Conservation (phyloP, 1,284 basidiomycete genomes). For the Apiotrichum domesticum region DNA sequence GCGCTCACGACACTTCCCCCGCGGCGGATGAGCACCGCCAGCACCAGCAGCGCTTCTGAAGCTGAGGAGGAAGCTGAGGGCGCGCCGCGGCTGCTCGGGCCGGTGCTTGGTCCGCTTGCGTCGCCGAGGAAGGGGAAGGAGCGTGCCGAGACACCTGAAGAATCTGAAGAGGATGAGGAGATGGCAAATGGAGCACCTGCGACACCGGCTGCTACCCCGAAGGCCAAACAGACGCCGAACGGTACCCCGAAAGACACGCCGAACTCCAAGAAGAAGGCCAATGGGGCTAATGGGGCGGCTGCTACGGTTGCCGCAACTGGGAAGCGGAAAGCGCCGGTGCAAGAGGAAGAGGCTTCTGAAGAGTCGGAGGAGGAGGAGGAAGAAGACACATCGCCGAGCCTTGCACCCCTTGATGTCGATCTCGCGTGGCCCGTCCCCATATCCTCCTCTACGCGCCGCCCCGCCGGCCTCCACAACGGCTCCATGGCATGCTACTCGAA, state of each 20-base stretch:
- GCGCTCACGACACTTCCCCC: not conserved
- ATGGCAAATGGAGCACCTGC: not conserved
- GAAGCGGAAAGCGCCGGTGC: not conserved
- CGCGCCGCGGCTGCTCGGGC: not conserved
- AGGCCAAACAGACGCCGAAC: not conserved
- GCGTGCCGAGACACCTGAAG: not conserved
- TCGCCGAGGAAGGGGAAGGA: conserved; percentile 16
- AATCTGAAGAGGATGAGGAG: not conserved
- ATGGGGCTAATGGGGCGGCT: not conserved
- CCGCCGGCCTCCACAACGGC: conserved; percentile 71
- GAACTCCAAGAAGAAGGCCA: conserved; percentile 1
- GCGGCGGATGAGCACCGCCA: not conserved
- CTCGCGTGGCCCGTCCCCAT: conserved; percentile 27
- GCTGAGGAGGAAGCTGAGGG: not conserved
- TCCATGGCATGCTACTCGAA: conserved; percentile 98
- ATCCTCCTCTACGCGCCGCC: conserved; percentile 15
- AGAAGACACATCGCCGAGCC: not conserved
- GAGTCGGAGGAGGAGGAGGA: too few relatives aligned
- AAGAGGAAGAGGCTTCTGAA: too few relatives aligned
- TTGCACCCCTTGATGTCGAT: conserved; percentile 11
- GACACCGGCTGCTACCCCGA: too few relatives aligned
- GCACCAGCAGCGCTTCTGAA: not conserved
- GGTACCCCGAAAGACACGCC: not conserved
- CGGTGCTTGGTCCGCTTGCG: not conserved
- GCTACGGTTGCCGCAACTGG: too few relatives aligned